Evolutionary conservation across 306 rosid genomes (phyloP).

Genomic region (Gynostemma pentaphyllum): DNA sequence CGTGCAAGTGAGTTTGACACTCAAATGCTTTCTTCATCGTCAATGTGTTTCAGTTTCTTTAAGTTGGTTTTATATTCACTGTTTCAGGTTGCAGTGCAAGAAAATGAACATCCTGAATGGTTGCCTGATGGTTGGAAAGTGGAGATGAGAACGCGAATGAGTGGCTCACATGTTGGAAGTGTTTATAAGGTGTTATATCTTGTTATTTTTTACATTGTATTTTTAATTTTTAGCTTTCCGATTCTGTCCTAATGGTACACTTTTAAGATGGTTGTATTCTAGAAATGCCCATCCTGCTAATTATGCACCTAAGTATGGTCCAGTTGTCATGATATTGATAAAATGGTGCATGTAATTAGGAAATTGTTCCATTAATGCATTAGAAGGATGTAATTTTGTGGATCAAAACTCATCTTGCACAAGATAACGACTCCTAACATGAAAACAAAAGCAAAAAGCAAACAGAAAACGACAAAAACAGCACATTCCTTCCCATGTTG

Average conservation of each 20-base stretch:
- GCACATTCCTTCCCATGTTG: not conserved
- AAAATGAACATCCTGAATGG: slow-evolving; percentile 59
- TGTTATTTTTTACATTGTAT: not conserved
- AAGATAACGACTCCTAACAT: not conserved
- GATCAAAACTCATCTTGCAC: not conserved
- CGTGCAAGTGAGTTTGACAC: slow-evolving; percentile 35
- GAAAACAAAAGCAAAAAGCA: not conserved
- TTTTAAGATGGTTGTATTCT: not conserved
- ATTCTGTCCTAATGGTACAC: not conserved
- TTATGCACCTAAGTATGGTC: not conserved
- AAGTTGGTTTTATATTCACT: slow-evolving; percentile 7
- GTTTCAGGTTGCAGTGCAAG: slow-evolving; percentile 31
- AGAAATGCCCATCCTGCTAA: not conserved
- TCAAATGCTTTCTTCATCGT: slow-evolving; percentile 1
- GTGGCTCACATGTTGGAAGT: slow-evolving; percentile 51
- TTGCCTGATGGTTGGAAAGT: slow-evolving; percentile 79
- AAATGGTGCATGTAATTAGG: not conserved
- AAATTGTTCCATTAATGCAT: not conserved
- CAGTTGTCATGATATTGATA: not conserved
- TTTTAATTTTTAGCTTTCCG: slow-evolving; percentile 11
- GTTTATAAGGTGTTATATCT: slow-evolving; percentile 49
- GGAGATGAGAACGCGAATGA: slow-evolving; percentile 50
- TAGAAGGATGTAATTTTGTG: not conserved
- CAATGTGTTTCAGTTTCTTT: slow-evolving; percentile 6
- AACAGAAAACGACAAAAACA: not conserved